Evolutionary conservation across 2,329 filamentous ascomycete species (phyloP).

Genomic region (Venturia carpophila): DNA sequence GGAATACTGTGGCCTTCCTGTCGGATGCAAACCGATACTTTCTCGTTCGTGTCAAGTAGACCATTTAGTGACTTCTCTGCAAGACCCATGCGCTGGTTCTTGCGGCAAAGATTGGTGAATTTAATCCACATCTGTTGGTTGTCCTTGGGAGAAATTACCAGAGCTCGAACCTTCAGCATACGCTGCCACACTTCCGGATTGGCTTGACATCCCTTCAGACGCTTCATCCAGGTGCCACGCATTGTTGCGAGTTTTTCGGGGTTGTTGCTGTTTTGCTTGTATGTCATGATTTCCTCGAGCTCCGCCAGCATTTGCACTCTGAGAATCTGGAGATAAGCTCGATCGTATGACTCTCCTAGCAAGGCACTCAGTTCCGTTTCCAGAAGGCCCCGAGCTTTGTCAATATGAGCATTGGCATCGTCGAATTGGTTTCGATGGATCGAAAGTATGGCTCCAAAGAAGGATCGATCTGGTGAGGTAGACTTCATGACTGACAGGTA

Average conservation of each 20-base stretch:
- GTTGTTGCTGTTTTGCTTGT: slow-evolving; percentile 80
- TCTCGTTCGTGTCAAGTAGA: slow-evolving; percentile 65
- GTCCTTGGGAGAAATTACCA: slow-evolving; percentile 85
- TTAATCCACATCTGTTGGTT: slow-evolving; percentile 99
- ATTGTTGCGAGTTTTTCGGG: slow-evolving; percentile 83
- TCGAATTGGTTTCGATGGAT: slow-evolving; percentile 94
- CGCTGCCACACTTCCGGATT: slow-evolving; percentile 98
- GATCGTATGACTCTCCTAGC: slow-evolving; percentile 96
- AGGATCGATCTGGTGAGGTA: slow-evolving; percentile 86
- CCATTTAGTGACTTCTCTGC: slow-evolving; percentile 92
- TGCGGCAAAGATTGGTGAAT: slow-evolving; percentile 95
- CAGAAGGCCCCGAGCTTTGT: slow-evolving; percentile 83
- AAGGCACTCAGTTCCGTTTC: slow-evolving; percentile 93
- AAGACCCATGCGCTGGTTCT: slow-evolving; percentile 86
- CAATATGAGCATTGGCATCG: slow-evolving; percentile 80
- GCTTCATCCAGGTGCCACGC: slow-evolving; percentile 90
- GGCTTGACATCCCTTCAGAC: slow-evolving; percentile 87
- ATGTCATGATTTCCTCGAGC: slow-evolving; percentile 93
- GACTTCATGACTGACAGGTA: slow-evolving; percentile 94
- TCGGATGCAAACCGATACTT: slow-evolving; percentile 43
- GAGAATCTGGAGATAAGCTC: slow-evolving; percentile 95
- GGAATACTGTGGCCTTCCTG: slow-evolving; percentile 41
- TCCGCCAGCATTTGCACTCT: slow-evolving; percentile 98
- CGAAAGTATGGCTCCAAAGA: slow-evolving; percentile 93
- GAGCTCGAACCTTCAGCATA: slow-evolving; percentile 87